Percentiles rank a stretch among this genome's conserved stretches.
Evolutionary conservation across 805 yeast genomes (phyloP).

Genomic region (Wickerhamomyces hampshirensis): DNA sequence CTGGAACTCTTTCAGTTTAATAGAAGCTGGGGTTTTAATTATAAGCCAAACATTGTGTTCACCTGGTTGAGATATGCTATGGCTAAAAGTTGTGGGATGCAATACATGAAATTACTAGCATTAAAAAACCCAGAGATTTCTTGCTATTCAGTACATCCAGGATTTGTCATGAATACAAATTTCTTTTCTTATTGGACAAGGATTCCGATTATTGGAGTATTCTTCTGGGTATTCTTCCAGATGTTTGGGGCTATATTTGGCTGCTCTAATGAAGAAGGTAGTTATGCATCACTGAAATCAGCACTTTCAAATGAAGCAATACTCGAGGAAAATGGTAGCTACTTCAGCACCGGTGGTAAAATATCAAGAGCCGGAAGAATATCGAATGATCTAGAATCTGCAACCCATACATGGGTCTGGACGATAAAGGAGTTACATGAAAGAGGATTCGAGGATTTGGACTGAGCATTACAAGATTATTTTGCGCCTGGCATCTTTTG

Average conservation of each 20-base stretch:
- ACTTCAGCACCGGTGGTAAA: conserved; percentile 56
- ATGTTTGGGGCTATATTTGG: conserved; percentile 67
- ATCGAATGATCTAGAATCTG: conserved; percentile 53
- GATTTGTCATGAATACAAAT: conserved; percentile 79
- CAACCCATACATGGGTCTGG: conserved; percentile 78
- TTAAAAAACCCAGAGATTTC: conserved; percentile 60
- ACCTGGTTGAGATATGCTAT: conserved; percentile 75
- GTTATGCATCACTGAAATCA: conserved; percentile 58
- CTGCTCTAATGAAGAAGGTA: conserved; percentile 66
- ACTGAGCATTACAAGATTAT: no score
- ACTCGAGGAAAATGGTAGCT: conserved; percentile 58
- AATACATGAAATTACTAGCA: conserved; percentile 60
- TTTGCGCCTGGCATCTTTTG: neutral
- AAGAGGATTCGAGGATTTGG: conserved; percentile 36
- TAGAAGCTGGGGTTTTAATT: conserved; percentile 45
- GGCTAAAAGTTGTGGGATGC: conserved; percentile 77
- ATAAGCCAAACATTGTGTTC: conserved; percentile 60
- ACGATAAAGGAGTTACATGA: conserved; percentile 55
- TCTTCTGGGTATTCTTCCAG: conserved; percentile 70
- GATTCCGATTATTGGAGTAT: conserved; percentile 68
- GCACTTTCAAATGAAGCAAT: conserved; percentile 45
- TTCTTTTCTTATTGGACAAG: conserved; percentile 73
- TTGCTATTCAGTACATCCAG: conserved; percentile 73
- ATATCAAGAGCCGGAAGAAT: conserved; percentile 52
- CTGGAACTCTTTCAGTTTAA: conserved; percentile 33